Evolutionary conservation across 345 rosid genomes (phyloP).

Genomic region (Populus davidiana): DNA sequence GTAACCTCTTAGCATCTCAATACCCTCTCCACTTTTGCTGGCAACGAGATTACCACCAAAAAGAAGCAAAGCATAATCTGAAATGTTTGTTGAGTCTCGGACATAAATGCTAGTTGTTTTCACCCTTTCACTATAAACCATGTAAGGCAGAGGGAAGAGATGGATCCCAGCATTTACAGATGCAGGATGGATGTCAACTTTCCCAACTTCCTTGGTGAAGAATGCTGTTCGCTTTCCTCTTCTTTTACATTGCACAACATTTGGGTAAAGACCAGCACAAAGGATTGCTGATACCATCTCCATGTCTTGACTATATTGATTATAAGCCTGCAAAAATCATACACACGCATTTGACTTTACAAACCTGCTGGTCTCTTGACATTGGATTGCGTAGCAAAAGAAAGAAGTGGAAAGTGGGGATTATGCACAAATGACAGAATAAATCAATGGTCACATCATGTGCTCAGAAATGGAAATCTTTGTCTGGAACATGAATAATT

Average conservation of each 20-base stretch:
- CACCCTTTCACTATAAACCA: conserved; percentile 91
- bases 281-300: conserved; percentile 89
- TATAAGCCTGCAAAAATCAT: conserved; percentile 60
- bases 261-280: conserved; percentile 96
- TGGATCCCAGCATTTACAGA: conserved; percentile 81
- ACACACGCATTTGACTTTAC: not conserved
- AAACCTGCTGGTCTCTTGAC: not conserved
- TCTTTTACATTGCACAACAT: conserved; percentile 94
- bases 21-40: conserved; percentile 70
- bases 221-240: conserved; percentile 88
- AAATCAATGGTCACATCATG: not conserved
- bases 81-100: conserved; percentile 88
- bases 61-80: conserved; percentile 89
- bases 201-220: conserved; percentile 92
- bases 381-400: too few relatives aligned
- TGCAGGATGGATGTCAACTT: conserved; percentile 90
- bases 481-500: not conserved
- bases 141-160: conserved; percentile 79
- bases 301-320: conserved; percentile 69
- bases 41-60: conserved; percentile 85
- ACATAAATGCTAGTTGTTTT: conserved; percentile 74
- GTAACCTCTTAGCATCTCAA: conserved; percentile 96
- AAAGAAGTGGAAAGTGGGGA: too few relatives aligned
- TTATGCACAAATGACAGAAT: not conserved
- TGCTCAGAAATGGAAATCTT: not conserved